Conservation (phyloP, 192 early-diverging fungal species). For the Backusella macrospora region DNA sequence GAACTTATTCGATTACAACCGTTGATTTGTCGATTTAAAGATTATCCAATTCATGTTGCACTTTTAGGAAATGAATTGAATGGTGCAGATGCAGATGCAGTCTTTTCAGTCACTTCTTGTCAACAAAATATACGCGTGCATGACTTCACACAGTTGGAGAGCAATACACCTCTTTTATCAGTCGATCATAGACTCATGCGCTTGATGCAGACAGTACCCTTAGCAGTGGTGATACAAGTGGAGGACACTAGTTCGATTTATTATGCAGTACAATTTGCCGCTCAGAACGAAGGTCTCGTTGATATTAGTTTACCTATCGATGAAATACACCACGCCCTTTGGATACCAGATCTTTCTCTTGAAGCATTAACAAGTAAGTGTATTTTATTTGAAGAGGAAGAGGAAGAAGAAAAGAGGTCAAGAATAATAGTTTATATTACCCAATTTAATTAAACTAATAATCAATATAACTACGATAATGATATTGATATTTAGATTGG, state of each 20-base stretch:
- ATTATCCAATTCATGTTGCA: conserved; percentile 9
- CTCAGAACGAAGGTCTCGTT: conserved; percentile 9
- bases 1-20: conserved; percentile 38
- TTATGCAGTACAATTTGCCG: conserved; percentile 7
- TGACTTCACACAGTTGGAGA: conserved; percentile 11
- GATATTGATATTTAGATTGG: conserved; percentile 46
- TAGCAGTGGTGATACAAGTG: conserved; percentile 48
- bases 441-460: background rate
- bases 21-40: conserved; percentile 38
- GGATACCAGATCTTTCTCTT: conserved; percentile 56
- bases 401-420: background rate
- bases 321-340: conserved; percentile 50
- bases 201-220: conserved; percentile 42
- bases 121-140: conserved; percentile 5
- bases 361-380: conserved; percentile 54
- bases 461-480: background rate
- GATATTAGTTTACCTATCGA: conserved; percentile 48
- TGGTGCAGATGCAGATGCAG: background rate
- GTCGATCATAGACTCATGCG: conserved; percentile 31
- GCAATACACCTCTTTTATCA: conserved; percentile 28
- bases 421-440: background rate
- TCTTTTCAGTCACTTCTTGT: background rate
- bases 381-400: background rate
- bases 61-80: conserved; percentile 19
- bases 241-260: conserved; percentile 18